Conservation (phyloP, 257 asterid species). For the Lavandula angustifolia region DNA sequence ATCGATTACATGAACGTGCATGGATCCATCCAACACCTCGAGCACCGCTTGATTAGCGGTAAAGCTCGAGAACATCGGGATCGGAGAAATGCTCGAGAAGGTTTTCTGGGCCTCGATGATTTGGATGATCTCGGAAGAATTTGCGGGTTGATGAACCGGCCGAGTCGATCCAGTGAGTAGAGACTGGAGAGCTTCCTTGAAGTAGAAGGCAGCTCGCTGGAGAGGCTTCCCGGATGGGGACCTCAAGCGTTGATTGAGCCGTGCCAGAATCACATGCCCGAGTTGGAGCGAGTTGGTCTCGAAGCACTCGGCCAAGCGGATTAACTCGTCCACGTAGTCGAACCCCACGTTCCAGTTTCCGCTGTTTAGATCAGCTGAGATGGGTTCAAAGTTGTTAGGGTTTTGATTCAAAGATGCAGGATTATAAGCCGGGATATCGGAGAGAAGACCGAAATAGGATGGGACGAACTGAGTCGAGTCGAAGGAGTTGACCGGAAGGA, state of each 20-base stretch:
- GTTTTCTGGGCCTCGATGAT: constrained; percentile 70
- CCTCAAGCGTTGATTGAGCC: constrained; percentile 74
- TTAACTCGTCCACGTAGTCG: constrained; percentile 78
- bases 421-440: too few relatives aligned
- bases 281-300: constrained; percentile 82
- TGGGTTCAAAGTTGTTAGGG: neutral
- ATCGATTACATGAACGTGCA: constrained; percentile 71
- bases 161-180: constrained; percentile 67
- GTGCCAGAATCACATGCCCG: constrained; percentile 69
- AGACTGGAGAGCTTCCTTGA: constrained; percentile 90
- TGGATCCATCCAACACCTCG: constrained; percentile 66
- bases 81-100: constrained; percentile 67
- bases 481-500: constrained; percentile 43
- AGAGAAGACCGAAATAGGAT: constrained; percentile 44
- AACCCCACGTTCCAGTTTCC: constrained; percentile 50
- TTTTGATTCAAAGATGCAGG: too few relatives aligned
- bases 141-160: constrained; percentile 41
- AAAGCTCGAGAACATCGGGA: constrained; percentile 87
- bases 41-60: constrained; percentile 89
- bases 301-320: constrained; percentile 82
- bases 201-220: constrained; percentile 85
- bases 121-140: constrained; percentile 62
- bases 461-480: constrained; percentile 52
- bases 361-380: too few relatives aligned
- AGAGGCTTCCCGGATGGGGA: constrained; percentile 71